phyloP scores from a whole-genome alignment of 2,329 filamentous ascomycete genomes.

The Tolypocladium tundrense region DNA sequence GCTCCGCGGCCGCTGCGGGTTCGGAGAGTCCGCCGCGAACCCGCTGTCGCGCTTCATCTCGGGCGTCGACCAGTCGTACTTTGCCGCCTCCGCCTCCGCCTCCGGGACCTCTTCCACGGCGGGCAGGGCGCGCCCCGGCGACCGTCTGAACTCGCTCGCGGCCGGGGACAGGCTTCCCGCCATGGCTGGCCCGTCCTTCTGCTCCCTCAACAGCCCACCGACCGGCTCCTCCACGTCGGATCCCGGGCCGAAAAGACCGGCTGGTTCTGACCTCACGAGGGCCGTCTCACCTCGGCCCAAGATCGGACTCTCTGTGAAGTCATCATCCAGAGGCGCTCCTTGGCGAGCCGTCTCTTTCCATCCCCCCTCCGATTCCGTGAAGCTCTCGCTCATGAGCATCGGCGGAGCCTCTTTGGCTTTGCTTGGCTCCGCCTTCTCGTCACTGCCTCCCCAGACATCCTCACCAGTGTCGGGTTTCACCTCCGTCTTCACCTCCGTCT shows the following conservation, averaged over 20 bases:
- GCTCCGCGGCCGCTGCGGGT: conserved; percentile 25
- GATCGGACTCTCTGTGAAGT: conserved; percentile 27
- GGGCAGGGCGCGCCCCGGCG: conserved; percentile 33
- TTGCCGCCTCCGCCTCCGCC: conserved; percentile 24
- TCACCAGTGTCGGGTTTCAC: conserved; percentile 7
- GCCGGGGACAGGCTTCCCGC: conserved; percentile 13
- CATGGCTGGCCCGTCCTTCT: conserved; percentile 11
- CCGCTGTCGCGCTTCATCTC: conserved; percentile 27
- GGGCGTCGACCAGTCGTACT: conserved; percentile 12
- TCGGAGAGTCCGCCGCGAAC: conserved; percentile 30
- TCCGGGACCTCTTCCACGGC: conserved; percentile 42
- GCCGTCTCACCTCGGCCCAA: conserved; percentile 18
- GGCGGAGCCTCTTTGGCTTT: conserved; percentile 6
- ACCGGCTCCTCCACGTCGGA: conserved; percentile 18
- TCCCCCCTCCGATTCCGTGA: conserved; percentile 10
- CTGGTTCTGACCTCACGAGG: conserved; percentile 7
- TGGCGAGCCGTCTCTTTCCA: conserved; percentile 14
- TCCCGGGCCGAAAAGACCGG: conserved; percentile 19
- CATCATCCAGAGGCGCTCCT: conserved; percentile 13
- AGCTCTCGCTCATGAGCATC: conserved; percentile 8
- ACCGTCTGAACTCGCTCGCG: conserved; percentile 29
- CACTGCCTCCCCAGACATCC: conserved; percentile 18
- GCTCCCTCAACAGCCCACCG: conserved; percentile 21
- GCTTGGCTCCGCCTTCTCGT: neutral
- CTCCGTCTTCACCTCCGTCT: conserved; percentile 10